Conservation (phyloP, 2,329 filamentous ascomycete species). For the Tolypocladium tropicale region DNA sequence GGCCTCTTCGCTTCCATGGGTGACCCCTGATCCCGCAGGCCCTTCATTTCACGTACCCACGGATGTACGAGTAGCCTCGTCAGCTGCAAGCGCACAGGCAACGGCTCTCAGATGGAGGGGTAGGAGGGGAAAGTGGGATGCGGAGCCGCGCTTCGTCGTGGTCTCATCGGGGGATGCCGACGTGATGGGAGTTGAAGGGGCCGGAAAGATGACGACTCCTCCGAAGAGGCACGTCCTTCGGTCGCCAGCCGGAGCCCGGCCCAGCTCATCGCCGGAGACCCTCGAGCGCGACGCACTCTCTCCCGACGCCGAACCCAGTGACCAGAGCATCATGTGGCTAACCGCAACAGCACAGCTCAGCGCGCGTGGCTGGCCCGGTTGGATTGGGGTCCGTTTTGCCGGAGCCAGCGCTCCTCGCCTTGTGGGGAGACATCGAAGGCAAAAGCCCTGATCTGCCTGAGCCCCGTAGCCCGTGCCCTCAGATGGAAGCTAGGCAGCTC, state of each 20-base stretch:
- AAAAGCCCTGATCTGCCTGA: not conserved
- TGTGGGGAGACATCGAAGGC: not conserved
- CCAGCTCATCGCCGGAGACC: not conserved
- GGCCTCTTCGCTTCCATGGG: not conserved
- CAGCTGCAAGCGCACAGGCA: not conserved
- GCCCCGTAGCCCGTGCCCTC: not conserved
- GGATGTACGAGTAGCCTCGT: not conserved
- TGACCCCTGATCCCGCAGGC: not conserved
- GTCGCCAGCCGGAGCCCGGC: not conserved
- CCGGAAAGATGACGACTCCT: not conserved
- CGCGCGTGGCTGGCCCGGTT: not conserved
- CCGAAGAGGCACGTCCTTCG: not conserved
- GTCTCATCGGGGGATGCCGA: not conserved
- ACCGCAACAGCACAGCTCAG: constrained; percentile 4
- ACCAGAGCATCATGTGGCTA: constrained; percentile 14
- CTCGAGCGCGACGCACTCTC: not conserved
- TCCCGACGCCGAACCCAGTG: constrained; percentile 12
- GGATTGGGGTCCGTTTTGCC: not conserved
- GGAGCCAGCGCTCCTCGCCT: not conserved
- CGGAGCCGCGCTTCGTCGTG: not conserved
- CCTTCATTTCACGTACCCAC: not conserved
- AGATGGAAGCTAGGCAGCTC: not conserved
- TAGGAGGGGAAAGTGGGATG: not conserved
- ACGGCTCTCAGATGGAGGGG: not conserved
- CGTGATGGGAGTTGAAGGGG: not conserved